phyloP scores from a whole-genome alignment of 2,329 filamentous ascomycete genomes.

The Elsinoe necatrix region DNA sequence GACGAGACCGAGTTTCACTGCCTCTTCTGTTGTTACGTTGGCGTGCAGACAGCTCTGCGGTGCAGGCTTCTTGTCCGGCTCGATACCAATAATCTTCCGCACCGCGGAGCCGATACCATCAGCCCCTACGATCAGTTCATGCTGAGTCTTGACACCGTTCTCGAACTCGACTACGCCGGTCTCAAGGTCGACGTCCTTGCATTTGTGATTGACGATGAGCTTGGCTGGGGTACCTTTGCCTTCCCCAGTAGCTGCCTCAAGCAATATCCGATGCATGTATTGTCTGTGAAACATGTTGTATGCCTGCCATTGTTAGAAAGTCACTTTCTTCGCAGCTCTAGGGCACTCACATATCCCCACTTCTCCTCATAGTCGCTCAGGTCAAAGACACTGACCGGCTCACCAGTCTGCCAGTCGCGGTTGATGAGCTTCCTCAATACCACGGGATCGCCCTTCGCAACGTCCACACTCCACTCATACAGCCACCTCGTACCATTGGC shows the following conservation, averaged over 20 bases:
- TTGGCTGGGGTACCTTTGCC: conserved; percentile 48
- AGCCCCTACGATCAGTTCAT: conserved; percentile 56
- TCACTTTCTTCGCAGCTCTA: background rate
- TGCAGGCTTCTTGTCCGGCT: conserved; percentile 41
- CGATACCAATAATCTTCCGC: conserved; percentile 54
- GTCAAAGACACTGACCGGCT: conserved; percentile 56
- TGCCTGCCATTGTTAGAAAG: background rate
- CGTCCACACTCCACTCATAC: conserved; percentile 58
- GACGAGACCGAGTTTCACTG: conserved; percentile 50
- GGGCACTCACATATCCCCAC: conserved; percentile 48
- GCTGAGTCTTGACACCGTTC: conserved; percentile 42
- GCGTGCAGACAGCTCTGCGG: conserved; percentile 51
- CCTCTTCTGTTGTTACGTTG: conserved; percentile 56
- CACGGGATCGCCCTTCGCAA: conserved; percentile 56
- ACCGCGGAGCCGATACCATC: conserved; percentile 61
- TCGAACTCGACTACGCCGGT: conserved; percentile 42
- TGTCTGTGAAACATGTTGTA: conserved; percentile 65
- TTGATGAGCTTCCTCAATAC: conserved; percentile 59
- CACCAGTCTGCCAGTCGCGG: conserved; percentile 61
- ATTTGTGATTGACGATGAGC: conserved; percentile 47
- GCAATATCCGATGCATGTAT: conserved; percentile 61
- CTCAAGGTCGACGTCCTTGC: conserved; percentile 42
- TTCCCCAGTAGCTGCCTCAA: conserved; percentile 47
- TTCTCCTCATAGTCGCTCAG: conserved; percentile 56
- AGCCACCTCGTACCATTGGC: conserved; percentile 64